phyloP scores from a whole-genome alignment of 2,329 filamentous ascomycete species.

The Ceratocystis cubensis region DNA sequence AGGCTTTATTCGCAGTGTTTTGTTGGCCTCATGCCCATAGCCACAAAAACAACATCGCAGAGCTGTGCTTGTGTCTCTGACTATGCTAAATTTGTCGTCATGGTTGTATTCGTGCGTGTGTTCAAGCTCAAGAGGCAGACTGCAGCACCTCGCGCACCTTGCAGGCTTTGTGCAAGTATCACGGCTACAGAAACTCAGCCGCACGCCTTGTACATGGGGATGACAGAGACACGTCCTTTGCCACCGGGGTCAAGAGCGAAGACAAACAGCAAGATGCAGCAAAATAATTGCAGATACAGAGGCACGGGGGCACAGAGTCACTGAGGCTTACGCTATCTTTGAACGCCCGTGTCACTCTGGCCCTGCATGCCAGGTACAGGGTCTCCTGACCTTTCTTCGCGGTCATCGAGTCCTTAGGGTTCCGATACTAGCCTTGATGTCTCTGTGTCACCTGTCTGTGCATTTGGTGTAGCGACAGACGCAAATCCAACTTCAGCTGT shows the following conservation, averaged over 20 bases:
- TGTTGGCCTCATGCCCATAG: not conserved
- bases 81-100: not conserved
- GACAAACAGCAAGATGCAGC: not conserved
- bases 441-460: not conserved
- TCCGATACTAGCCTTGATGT: not conserved
- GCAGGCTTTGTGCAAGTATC: not conserved
- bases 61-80: not conserved
- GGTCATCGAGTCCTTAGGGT: not conserved
- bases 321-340: not conserved
- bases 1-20: not conserved
- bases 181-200: slow-evolving; percentile 10
- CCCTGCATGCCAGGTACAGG: not conserved
- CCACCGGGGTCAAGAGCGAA: not conserved
- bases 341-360: not conserved
- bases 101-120: not conserved
- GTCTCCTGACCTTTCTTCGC: not conserved
- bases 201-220: not conserved
- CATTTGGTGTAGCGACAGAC: not conserved
- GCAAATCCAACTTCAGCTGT: not conserved
- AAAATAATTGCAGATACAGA: not conserved
- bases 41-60: not conserved
- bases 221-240: not conserved
- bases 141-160: slow-evolving; percentile 2
- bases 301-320: not conserved
- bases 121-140: not conserved